Percentiles rank a stretch among this genome's conserved stretches.
Evolutionary conservation across 768 basidiomycete genomes (phyloP).

Genomic region (Tulasnella sp.): DNA sequence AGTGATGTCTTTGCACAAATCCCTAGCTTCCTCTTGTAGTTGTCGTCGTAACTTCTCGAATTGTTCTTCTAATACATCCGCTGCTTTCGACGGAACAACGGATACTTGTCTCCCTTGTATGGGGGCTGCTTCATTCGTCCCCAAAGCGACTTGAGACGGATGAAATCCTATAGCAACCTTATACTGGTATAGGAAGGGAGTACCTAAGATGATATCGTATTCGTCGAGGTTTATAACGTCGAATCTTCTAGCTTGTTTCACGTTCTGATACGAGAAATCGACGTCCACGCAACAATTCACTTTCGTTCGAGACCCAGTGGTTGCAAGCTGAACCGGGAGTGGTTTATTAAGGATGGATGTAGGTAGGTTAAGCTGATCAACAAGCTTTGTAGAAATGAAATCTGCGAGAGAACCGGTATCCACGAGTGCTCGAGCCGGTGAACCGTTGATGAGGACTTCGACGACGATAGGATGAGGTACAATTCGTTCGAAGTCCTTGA

Average conservation of each 20-base stretch:
- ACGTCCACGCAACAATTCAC: conserved; percentile 31
- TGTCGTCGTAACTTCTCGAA: background rate
- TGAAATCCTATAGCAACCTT: conserved; percentile 18
- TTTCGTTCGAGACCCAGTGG: conserved; percentile 37
- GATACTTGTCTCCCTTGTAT: conserved; percentile 6
- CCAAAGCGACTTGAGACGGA: background rate
- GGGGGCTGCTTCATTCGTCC: background rate
- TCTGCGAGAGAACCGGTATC: conserved; percentile 21
- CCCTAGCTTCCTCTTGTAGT: conserved; percentile 4
- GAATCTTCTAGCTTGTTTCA: conserved; percentile 31
- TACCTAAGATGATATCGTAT: conserved; percentile 37
- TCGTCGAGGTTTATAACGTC: conserved; percentile 35
- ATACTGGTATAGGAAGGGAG: conserved; percentile 16
- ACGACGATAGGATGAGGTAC: conserved; percentile 20
- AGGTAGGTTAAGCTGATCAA: conserved; percentile 19
- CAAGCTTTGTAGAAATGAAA: conserved; percentile 22
- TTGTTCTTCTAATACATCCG: conserved; percentile 3
- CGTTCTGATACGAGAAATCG: conserved; percentile 32
- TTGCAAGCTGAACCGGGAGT: conserved; percentile 35
- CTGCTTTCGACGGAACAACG: background rate
- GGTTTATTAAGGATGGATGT: conserved; percentile 25
- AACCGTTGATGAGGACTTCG: conserved; percentile 12
- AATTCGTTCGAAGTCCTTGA: conserved; percentile 5
- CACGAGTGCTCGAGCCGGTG: conserved; percentile 8
- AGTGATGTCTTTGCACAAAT: background rate